Base-by-base conservation (phyloP, 2,329 filamentous ascomycete genomes). In the Neonectria ditissima region DNA sequence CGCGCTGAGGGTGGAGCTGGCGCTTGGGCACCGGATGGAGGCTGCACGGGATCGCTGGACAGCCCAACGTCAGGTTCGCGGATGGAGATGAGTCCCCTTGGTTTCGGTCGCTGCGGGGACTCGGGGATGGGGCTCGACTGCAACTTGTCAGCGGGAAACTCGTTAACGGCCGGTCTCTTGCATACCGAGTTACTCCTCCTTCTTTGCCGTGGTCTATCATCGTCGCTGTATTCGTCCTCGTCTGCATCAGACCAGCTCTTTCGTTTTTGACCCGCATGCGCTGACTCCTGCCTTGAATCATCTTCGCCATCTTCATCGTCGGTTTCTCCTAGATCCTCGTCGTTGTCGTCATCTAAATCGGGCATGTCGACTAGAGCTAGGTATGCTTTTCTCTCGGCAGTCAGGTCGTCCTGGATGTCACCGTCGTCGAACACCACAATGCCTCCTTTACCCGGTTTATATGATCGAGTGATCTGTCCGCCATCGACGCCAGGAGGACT, bases 361-460 rank as follows among this genome's bases (percentile, higher is more conserved):
- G 94, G 95, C 94, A 99, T 98, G 66, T 94, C 91, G 48, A 93
- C 84, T 55, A 98, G 81, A n/a, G 91, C 91, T 68, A 92, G 87
- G 75, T 97, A 98, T 41, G 96, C 94, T 63, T 93, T 89, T 70
- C 89, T 87, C 79, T 98, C 94, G 1, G 82, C 81, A 13, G 79
- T 80, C 34, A 99, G 81, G 34, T 94, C 92, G 69, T 95, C 92
- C 69, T 95, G 92, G 54, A 99, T 94, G 77, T 99, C 96, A 1
- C 95, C 96, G 75, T 98, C 96, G 74, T 98, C 96, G 77, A 96
- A 97, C 2, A 97, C 94, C 65, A 99, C 88, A 44, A 99, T 92
- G 0, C 96, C 96, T 18, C 95, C 95, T 74, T 87, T 91, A 30
- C 93, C 92, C 5, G 92, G 89, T 67, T 87, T 90, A 76, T 97